Conservation (phyloP, 352 stramenopile species). For the Pythium aquatile region DNA sequence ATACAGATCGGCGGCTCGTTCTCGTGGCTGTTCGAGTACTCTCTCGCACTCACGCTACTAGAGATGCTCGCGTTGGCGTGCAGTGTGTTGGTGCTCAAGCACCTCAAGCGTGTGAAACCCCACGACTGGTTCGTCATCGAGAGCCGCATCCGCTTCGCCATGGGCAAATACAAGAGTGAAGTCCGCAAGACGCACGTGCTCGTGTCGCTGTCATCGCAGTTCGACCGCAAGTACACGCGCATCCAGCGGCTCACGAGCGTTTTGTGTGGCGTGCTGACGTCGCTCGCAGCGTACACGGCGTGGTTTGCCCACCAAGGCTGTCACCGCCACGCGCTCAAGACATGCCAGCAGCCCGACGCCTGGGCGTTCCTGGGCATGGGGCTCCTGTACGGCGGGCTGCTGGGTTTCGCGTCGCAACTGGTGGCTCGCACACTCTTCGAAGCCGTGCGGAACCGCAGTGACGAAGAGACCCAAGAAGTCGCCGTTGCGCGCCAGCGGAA, state of each 20-base stretch:
- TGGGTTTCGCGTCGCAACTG: constrained; percentile 43
- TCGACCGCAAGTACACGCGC: constrained; percentile 63
- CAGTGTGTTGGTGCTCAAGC: constrained; percentile 5
- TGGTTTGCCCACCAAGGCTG: constrained; percentile 62
- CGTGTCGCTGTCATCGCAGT: constrained; percentile 46
- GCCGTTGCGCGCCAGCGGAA: constrained; percentile 61
- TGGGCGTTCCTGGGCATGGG: constrained; percentile 47
- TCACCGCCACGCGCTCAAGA: constrained; percentile 53
- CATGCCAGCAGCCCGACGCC: constrained; percentile 50
- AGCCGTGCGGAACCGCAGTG: constrained; percentile 55
- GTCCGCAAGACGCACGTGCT: constrained; percentile 41
- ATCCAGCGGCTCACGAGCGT: constrained; percentile 51
- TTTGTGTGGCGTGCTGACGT: constrained; percentile 40
- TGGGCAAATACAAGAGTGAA: constrained; percentile 50
- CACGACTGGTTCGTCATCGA: constrained; percentile 33
- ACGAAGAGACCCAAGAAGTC: constrained; percentile 59
- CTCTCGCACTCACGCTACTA: constrained; percentile 13
- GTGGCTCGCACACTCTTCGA: constrained; percentile 43
- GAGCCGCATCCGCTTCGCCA: constrained; percentile 48
- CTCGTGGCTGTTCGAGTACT: constrained; percentile 19
- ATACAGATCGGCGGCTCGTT: constrained; percentile 21
- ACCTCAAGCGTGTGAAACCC: constrained; percentile 9
- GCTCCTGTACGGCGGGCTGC: constrained; percentile 53
- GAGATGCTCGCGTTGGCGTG: constrained; percentile 16
- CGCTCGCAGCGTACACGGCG: constrained; percentile 44